Evolutionary conservation across 345 rosid genomes (phyloP).

Genomic region (Firmiana major): DNA sequence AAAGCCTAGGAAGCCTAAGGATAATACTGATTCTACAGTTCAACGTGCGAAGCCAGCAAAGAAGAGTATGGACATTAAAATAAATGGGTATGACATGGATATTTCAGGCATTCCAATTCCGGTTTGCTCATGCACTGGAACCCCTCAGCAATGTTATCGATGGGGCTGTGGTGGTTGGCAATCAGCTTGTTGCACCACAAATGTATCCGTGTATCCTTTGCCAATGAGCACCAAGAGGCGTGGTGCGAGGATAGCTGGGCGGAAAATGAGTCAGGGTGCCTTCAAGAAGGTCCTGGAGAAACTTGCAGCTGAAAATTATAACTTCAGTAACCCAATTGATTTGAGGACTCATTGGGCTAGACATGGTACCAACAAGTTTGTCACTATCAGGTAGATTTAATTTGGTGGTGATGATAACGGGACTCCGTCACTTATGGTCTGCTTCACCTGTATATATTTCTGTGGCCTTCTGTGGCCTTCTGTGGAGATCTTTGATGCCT

Average conservation of each 20-base stretch:
- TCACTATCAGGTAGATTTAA: slow-evolving; percentile 81
- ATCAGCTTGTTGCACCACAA: slow-evolving; percentile 88
- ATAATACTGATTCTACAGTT: slow-evolving; percentile 33
- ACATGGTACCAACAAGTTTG: slow-evolving; percentile 98
- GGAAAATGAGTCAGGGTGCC: slow-evolving; percentile 98
- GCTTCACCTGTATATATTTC: slow-evolving; percentile 40
- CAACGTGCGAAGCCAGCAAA: slow-evolving; percentile 69
- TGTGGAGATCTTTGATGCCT: slow-evolving; percentile 36
- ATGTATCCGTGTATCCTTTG: slow-evolving; percentile 80
- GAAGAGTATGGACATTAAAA: slow-evolving; percentile 70
- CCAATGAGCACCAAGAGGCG: slow-evolving; percentile 95
- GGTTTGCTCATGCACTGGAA: slow-evolving; percentile 87
- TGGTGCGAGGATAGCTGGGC: slow-evolving; percentile 91
- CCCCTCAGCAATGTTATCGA: slow-evolving; percentile 86
- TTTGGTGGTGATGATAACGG: slow-evolving; percentile 16
- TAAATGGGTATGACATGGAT: slow-evolving; percentile 83
- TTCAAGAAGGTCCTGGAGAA: slow-evolving; percentile 93
- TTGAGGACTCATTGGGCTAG: slow-evolving; percentile 92
- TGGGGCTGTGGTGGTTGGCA: slow-evolving; percentile 99
- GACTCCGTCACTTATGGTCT: slow-evolving; percentile 32
- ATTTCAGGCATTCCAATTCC: slow-evolving; percentile 78
- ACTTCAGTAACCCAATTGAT: slow-evolving; percentile 75
- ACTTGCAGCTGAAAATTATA: slow-evolving; percentile 81
- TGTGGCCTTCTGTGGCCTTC: slow-evolving; percentile 41
- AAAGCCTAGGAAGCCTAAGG: slow-evolving; percentile 82